Conservation (phyloP, 768 basidiomycete species). For the Cystofilobasidium bisporidii region DNA sequence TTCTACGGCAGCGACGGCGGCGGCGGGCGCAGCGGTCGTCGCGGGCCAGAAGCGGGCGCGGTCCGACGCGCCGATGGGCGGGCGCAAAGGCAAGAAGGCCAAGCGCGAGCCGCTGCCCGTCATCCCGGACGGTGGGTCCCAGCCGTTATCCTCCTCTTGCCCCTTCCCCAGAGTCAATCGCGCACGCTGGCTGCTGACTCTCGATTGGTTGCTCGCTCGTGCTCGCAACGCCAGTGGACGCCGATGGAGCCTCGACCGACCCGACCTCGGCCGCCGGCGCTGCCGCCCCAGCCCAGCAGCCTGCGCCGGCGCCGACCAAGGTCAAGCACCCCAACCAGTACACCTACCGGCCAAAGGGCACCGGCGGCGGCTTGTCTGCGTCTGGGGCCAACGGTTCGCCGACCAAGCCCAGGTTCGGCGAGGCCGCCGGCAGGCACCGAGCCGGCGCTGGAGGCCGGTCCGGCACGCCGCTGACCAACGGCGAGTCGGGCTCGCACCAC, state of each 20-base stretch:
- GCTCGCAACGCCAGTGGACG: no score
- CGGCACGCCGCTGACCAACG: slow-evolving; percentile 15
- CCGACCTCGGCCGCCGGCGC: background rate
- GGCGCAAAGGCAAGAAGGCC: slow-evolving; percentile 20
- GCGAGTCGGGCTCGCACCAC: no score
- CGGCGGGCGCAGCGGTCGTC: background rate
- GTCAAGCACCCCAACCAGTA: slow-evolving; percentile 48
- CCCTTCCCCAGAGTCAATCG: no score
- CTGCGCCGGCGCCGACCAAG: slow-evolving; percentile 10
- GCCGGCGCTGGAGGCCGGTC: slow-evolving; percentile 43
- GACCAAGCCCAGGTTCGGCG: slow-evolving; percentile 29
- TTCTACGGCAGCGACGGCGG: no score
- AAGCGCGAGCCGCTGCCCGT: slow-evolving; percentile 12
- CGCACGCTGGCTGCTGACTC: no score
- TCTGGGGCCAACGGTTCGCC: background rate
- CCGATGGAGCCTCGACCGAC: no score
- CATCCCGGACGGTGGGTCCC: background rate
- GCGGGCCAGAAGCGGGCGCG: background rate
- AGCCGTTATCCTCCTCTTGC: background rate
- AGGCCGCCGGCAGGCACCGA: slow-evolving; percentile 59
- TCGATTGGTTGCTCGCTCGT: no score
- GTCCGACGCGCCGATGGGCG: background rate
- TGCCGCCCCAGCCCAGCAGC: background rate
- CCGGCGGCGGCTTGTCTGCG: background rate
- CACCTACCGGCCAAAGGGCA: slow-evolving; percentile 44